Evolutionary conservation across 371 early-diverging fungal species (phyloP).

Genomic region (Mortierella sp.): DNA sequence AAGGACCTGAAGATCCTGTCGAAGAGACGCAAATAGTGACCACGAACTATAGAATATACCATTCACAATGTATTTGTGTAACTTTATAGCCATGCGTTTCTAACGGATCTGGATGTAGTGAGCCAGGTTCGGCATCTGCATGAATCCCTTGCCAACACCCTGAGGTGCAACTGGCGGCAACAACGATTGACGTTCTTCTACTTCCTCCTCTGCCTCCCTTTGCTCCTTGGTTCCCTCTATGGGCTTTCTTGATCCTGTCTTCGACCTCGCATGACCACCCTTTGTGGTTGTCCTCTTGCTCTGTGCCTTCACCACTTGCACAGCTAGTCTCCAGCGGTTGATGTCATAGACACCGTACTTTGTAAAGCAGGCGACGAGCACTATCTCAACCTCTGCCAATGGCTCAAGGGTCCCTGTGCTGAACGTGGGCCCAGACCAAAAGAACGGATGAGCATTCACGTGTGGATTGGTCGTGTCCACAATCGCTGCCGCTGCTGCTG

Average conservation of each 20-base stretch:
- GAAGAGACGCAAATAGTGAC: slow-evolving; percentile 13
- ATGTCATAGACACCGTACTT: slow-evolving; percentile 77
- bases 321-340: slow-evolving; percentile 76
- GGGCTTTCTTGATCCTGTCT: neutral
- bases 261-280: neutral
- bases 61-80: too few species aligned
- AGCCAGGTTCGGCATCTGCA: slow-evolving; percentile 54
- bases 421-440: slow-evolving; percentile 73
- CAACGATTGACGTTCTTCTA: slow-evolving; percentile 17
- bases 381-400: slow-evolving; percentile 59
- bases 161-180: slow-evolving; percentile 16
- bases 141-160: slow-evolving; percentile 46
- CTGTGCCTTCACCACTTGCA: slow-evolving; percentile 54
- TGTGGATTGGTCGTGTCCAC: slow-evolving; percentile 49
- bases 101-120: slow-evolving; percentile 49
- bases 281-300: slow-evolving; percentile 15
- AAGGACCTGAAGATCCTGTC: slow-evolving; percentile 31
- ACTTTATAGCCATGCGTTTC: too few species aligned
- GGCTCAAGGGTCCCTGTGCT: slow-evolving; percentile 66
- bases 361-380: slow-evolving; percentile 66
- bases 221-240: slow-evolving; percentile 2
- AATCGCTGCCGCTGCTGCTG: slow-evolving; percentile 10
- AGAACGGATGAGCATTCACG: slow-evolving; percentile 59
- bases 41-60: neutral
- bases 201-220: too few species aligned